Base-by-base conservation (phyloP, 768 basidiomycete species). In the Mycena galericulata region DNA sequence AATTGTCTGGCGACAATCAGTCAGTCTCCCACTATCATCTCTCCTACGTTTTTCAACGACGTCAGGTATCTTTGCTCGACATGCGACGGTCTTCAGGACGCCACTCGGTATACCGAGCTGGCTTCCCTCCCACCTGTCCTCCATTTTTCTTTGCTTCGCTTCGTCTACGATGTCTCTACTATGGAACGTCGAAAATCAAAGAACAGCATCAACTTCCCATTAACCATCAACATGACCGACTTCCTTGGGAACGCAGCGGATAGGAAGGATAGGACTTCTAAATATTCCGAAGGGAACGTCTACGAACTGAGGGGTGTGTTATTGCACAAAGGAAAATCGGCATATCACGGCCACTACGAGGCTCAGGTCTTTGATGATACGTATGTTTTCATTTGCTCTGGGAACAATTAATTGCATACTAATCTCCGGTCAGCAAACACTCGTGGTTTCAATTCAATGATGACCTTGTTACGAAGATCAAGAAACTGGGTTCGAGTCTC, bases 381-480 rank as follows among this genome's bases (percentile, higher is more conserved):
- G 94, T 96, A 74, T 62, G 89, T 81, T 76, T 46, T 22, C 69
- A 50, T 38, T 26, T 34, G 41, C 14, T 51, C 38, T 53, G 29
- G 17, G 11, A 14, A 53, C 4, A 22, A n/a, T 54, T 62, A n/a
- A n/a, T n/a, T n/a, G n/a, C n/a, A n/a, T n/a, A 17, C 65, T 74
- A 46, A 75, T 47, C 22, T 47, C 56, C 43, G 55, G 30, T 53
- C 62, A 95, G 93, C 56, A 85, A 84, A 53, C 78, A 85, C 43
- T 84, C 90, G 20, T 99, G 97, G 97, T 97, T 90, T 75, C 90
- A 92, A 67, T 99, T 95, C 79, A 96, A 97, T 73, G 97, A 99
- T 75, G 97, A 98, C 76, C 79, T 80, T 5, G 94, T 97, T 5
- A 90, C 89, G 0, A 87, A 84, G 72, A 88, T 91, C 62, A 81